Base-by-base conservation (phyloP, 805 yeast species). In the Teunomyces funiuensis region DNA sequence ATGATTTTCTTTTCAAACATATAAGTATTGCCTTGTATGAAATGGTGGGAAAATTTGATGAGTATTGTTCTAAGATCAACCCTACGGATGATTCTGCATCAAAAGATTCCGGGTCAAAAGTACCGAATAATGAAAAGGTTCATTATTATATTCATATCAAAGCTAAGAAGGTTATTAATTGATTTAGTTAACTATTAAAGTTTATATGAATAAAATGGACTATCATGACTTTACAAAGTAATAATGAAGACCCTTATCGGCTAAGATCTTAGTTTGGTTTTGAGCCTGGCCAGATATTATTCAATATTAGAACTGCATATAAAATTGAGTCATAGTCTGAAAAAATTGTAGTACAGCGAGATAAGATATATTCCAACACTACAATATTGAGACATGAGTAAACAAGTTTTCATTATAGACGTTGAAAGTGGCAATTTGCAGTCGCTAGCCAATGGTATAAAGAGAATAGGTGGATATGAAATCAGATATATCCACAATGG, bases 391-490 rank as follows among this genome's bases (percentile, higher is more conserved):
- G 38, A 8, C 18, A 60, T 57, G 66, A 25, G 41, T 7, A 39
- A 48, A 27, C 56, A 58, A 6, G 64, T 83, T n/a, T 76, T 87
- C 63, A 80, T 93, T 30, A 85, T 93, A 43, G 98, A 93, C 57
- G 93, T 90, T 7, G 91, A 88, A 58, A 86, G 96, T 58, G 99
- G 99, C 2, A 93, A 93, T 58, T 67, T 93, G 42, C 91, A 88
- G 55, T 91, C 98, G 1, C 70, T 93, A 41, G 78, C 80, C 40
- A 93, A 93, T 65, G 97, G 98, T 2, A 79, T 95, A 34, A 85
- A 82, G 51, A 71, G 71, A 45, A 67, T 89, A 17, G 97, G 97
- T 0, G 60, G 57, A 11, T 86, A 81, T 58, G 68, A 76, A 15
- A 84, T 85, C 3, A 65, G 69, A 31, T 76, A 83, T 54, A 75